phyloP scores from a whole-genome alignment of 1,284 basidiomycete species.

The Cutaneotrichosporon spelunceum region DNA sequence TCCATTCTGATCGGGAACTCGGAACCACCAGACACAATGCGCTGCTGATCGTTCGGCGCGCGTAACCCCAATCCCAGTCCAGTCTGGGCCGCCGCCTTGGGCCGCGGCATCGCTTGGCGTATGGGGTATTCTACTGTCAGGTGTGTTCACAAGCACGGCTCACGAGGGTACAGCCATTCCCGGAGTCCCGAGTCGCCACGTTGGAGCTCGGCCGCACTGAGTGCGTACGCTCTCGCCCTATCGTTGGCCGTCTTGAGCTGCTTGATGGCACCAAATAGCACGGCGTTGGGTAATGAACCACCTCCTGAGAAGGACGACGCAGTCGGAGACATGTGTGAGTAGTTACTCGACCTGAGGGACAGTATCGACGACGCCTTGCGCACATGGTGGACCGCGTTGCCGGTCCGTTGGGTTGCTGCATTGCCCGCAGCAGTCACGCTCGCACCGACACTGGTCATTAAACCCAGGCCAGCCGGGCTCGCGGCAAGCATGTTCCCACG shows the following conservation, averaged over 20 bases:
- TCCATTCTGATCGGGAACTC: slow-evolving; percentile 50
- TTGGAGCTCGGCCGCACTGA: slow-evolving; percentile 77
- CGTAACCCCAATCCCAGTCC: slow-evolving; percentile 11
- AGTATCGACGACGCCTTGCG: slow-evolving; percentile 36
- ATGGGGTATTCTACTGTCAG: slow-evolving; percentile 14
- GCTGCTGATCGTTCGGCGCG: slow-evolving; percentile 13
- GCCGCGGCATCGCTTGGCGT: neutral
- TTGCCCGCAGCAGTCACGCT: neutral
- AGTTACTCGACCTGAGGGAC: slow-evolving; percentile 26
- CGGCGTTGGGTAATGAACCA: slow-evolving; percentile 63
- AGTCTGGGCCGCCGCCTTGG: slow-evolving; percentile 6
- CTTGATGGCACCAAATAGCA: slow-evolving; percentile 69
- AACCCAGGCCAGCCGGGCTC: slow-evolving; percentile 8
- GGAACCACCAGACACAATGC: slow-evolving; percentile 44
- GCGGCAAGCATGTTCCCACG: neutral
- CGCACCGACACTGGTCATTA: slow-evolving; percentile 8
- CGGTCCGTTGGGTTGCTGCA: slow-evolving; percentile 4
- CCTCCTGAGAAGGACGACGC: slow-evolving; percentile 38
- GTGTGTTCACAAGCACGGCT: slow-evolving; percentile 22
- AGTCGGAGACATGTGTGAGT: slow-evolving; percentile 32
- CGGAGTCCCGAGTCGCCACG: slow-evolving; percentile 71
- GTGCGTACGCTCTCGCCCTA: slow-evolving; percentile 70
- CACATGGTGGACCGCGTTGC: slow-evolving; percentile 15
- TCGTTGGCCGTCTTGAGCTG: slow-evolving; percentile 63
- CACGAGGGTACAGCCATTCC: slow-evolving; percentile 70